These are phyloP conservation scores for Nectriaceae sp. DNA, from an alignment of 2,329 filamentous ascomycete genomes.

Conservation along the genomic window DNA sequence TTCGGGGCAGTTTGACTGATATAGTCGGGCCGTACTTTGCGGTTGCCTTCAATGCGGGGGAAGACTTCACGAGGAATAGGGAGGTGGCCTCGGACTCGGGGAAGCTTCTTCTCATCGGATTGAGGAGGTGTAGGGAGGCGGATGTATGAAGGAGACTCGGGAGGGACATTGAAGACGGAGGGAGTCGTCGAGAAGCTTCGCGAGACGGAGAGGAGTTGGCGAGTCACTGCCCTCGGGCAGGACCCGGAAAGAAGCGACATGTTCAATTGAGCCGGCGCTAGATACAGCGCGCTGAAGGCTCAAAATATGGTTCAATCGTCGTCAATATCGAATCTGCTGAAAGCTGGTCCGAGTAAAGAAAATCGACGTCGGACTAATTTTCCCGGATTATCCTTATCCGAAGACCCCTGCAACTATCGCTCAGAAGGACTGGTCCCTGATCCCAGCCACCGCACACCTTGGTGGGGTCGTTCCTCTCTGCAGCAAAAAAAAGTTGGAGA, in stretches of 20 bases:
- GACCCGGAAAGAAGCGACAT: constrained; percentile 32
- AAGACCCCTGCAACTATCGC: constrained; percentile 4
- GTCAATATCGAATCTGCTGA: constrained; percentile 14
- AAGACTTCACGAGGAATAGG: constrained; percentile 85
- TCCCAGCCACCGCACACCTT: constrained; percentile 23
- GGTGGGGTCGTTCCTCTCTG: constrained; percentile 24
- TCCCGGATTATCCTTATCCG: constrained; percentile 19
- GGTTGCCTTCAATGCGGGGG: constrained; percentile 52
- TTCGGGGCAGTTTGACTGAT: constrained; percentile 59
- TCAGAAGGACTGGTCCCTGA: constrained; percentile 13
- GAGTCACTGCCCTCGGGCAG: constrained; percentile 28
- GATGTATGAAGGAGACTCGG: constrained; percentile 87
- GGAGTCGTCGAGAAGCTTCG: constrained; percentile 37
- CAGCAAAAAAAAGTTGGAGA: constrained; percentile 28
- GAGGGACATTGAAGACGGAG: constrained; percentile 60
- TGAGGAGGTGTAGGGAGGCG: constrained; percentile 78
- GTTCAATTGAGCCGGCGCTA: constrained; percentile 12
- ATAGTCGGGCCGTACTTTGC: constrained; percentile 65
- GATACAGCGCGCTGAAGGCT: constrained; percentile 10
- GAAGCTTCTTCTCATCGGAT: constrained; percentile 52
- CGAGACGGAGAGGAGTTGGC: constrained; percentile 26
- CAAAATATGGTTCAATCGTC: constrained; percentile 13
- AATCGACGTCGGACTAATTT: constrained; percentile 17
- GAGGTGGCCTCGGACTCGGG: constrained; percentile 71
- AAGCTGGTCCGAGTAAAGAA: constrained; percentile 16